These are phyloP conservation scores for Parmales sp. DNA, from an alignment of 108 stramenopile genomes.

Conservation along the genomic window DNA sequence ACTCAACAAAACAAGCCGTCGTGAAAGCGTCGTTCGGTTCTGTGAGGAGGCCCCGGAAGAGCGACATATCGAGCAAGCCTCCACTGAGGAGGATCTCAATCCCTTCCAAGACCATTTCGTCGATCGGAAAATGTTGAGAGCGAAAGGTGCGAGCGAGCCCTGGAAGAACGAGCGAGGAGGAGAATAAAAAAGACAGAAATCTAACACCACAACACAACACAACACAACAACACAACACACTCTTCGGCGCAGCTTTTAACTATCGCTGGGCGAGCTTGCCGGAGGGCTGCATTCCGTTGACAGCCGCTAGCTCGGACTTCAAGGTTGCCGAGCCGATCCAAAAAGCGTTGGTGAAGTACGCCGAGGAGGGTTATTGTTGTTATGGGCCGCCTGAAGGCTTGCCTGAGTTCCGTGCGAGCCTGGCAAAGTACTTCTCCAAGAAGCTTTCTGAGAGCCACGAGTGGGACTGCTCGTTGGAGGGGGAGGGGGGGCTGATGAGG, in stretches of 20 bases:
- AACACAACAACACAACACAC: neutral
- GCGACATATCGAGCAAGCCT: too few relatives aligned
- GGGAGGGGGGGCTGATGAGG: too few relatives aligned
- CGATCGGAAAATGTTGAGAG: neutral
- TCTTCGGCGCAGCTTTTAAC: neutral
- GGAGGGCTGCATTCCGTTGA: neutral
- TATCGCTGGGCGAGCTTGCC: constrained; percentile 4
- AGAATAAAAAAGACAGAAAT: neutral
- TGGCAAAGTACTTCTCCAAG: neutral
- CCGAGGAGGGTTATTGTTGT: neutral
- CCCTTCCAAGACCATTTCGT: neutral
- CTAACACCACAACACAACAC: neutral
- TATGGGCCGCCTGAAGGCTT: constrained; percentile 3
- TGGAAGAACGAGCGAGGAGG: neutral
- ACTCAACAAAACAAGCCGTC: too few relatives aligned
- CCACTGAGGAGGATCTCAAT: too few relatives aligned
- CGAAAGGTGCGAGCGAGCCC: neutral
- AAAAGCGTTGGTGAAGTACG: neutral
- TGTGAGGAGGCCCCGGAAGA: too few relatives aligned
- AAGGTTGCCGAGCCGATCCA: neutral
- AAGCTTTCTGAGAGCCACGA: too few relatives aligned
- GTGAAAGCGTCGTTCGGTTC: too few relatives aligned
- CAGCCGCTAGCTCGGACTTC: constrained; percentile 6
- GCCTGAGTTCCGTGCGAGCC: neutral
- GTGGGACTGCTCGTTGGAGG: too few relatives aligned